These are phyloP conservation scores for Rhizodiscina lignyota DNA, from an alignment of 495 filamentous ascomycete species.

Conservation along the genomic window DNA sequence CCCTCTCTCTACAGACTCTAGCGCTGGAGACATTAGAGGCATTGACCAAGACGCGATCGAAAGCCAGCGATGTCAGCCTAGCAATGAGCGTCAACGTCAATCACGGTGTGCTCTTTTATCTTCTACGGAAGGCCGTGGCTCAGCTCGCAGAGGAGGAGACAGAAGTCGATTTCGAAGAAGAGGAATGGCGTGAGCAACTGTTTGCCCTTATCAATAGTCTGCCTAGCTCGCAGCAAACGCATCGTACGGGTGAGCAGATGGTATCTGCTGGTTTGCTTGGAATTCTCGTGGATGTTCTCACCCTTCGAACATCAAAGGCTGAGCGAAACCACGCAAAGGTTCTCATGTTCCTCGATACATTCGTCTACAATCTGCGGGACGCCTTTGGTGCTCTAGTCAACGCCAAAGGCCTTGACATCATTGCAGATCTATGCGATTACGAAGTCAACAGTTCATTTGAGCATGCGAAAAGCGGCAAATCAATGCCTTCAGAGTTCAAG, in stretches of 20 bases:
- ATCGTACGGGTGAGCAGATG: constrained; percentile 52
- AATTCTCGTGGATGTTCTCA: constrained; percentile 77
- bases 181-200: constrained; percentile 64
- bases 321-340: constrained; percentile 66
- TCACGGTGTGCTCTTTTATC: constrained; percentile 89
- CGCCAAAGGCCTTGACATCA: constrained; percentile 67
- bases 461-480: constrained; percentile 44
- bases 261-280: constrained; percentile 77
- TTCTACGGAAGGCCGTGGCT: constrained; percentile 75
- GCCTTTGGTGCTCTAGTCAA: constrained; percentile 64
- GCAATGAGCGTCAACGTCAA: constrained; percentile 87
- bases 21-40: constrained; percentile 69
- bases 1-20: constrained; percentile 64
- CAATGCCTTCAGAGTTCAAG: constrained; percentile 61
- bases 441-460: constrained; percentile 59
- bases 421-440: constrained; percentile 67
- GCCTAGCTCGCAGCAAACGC: constrained; percentile 14
- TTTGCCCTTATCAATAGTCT: constrained; percentile 60
- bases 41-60: constrained; percentile 58
- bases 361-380: constrained; percentile 65
- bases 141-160: constrained; percentile 45
- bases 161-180: constrained; percentile 36
- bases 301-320: constrained; percentile 64
- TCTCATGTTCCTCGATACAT: constrained; percentile 68
- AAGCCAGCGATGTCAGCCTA: constrained; percentile 62